Percentiles rank a stretch among this genome's conserved stretches.
Evolutionary conservation across 1,139 yeast species (phyloP).

Genomic region (Protomyces macrosporus): DNA sequence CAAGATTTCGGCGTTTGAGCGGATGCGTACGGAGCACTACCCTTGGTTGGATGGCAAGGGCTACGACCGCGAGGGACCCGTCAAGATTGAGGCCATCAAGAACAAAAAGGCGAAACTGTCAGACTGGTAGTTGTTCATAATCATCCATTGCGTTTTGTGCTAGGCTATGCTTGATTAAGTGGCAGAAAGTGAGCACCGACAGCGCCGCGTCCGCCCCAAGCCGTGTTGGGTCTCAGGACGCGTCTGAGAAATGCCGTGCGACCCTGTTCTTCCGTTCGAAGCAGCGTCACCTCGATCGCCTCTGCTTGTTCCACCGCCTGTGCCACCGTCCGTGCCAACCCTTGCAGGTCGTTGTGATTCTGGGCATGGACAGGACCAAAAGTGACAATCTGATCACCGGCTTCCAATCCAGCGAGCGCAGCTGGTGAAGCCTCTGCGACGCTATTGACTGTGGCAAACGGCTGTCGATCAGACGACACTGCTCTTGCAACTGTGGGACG

Average conservation of each 20-base stretch:
- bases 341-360: slow-evolving; percentile 48
- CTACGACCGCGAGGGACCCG: slow-evolving; percentile 19
- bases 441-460: slow-evolving; percentile 33
- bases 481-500: slow-evolving; percentile 15
- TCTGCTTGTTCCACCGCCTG: slow-evolving; percentile 4
- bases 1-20: slow-evolving; percentile 67
- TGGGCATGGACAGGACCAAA: slow-evolving; percentile 54
- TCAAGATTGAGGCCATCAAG: slow-evolving; percentile 26
- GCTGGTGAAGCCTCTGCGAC: slow-evolving; percentile 52
- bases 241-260: background rate
- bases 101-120: slow-evolving; percentile 4
- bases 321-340: slow-evolving; percentile 40
- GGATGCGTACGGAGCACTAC: slow-evolving; percentile 64
- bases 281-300: slow-evolving; percentile 18
- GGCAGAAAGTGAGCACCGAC: slow-evolving; percentile 66
- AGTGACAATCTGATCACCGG: slow-evolving; percentile 48
- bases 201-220: slow-evolving; percentile 69
- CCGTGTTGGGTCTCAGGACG: slow-evolving; percentile 48
- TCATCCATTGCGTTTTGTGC: background rate
- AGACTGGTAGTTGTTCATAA: slow-evolving; percentile 7
- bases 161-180: background rate
- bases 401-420: slow-evolving; percentile 40
- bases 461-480: slow-evolving; percentile 42
- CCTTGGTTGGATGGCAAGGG: slow-evolving; percentile 66
- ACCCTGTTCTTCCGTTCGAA: slow-evolving; percentile 26